Evolutionary conservation across 2,329 filamentous ascomycete species (phyloP), one percentile per base, ranked within the genome.

Genomic region (Lithohypha guttulata): DNA sequence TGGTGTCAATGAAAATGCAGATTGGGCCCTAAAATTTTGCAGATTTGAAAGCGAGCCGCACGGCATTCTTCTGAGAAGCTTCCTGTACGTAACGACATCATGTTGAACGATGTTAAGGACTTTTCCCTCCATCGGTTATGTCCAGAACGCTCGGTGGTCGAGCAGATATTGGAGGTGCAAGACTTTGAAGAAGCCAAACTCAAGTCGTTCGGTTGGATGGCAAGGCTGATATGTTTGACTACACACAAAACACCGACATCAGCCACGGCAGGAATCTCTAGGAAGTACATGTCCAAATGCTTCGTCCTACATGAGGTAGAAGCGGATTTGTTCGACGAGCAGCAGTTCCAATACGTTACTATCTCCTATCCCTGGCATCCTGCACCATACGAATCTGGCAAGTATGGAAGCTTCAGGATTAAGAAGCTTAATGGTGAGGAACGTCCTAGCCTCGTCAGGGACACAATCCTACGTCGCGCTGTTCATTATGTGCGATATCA

Each of bases 161-260:
- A 29, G 27, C 27, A 29, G n/a, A 29, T 29, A 14, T n/a, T 29
- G 6, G 27, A 29, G 27, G n/a, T 13, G 6, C 27, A 29, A 29
- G 27, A 29, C 27, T 29, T 29, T 29, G 27, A 29, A 29, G 11
- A 14, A 29, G 27, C 27, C 27, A 29, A 29, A 29, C 27, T 29
- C 27, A 29, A 29, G 27, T 29, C n/a, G 27, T 29, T 13, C 27
- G n/a, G 6, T 13, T 29, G 27, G n/a, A 29, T 29, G n/a, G 17
- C 5, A 6, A 6, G 27, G 11, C 27, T 13, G 6, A 14, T 29
- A 29, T 29, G 27, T 29, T 29, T 29, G 6, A 13, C 27, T 29
- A n/a, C 27, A 29, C 11, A n/a, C 27, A n/a, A 29, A 6, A 29
- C 27, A n/a, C n/a, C 27, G n/a, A 29, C n/a, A 29, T n/a, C 27